These are phyloP conservation scores for Tolypocladium capitatum DNA, from an alignment of 2,329 filamentous ascomycete species.

Conservation along the genomic window DNA sequence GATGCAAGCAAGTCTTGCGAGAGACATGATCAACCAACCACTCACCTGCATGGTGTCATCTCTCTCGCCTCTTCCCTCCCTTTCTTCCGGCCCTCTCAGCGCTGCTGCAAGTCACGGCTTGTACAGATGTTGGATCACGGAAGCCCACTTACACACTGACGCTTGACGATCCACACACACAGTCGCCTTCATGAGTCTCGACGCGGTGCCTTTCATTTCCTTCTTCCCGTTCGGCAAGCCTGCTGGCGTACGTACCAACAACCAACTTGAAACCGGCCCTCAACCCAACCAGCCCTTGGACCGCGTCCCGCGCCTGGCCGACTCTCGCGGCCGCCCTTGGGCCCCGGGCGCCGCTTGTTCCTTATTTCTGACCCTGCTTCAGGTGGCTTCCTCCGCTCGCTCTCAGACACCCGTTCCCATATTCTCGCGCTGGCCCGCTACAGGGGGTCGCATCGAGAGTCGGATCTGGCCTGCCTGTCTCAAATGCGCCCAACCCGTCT, in stretches of 20 bases:
- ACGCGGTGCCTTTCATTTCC: neutral
- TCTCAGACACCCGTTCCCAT: neutral
- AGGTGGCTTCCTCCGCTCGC: neutral
- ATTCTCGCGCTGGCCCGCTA: no score
- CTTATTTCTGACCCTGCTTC: neutral
- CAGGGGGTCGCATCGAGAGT: neutral
- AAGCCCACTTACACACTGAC: neutral
- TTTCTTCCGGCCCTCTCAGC: neutral
- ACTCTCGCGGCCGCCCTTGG: neutral
- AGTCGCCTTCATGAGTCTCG: neutral
- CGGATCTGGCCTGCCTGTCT: conserved; percentile 4
- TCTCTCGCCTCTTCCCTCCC: neutral
- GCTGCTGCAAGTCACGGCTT: neutral
- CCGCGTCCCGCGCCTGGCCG: neutral
- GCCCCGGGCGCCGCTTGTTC: neutral
- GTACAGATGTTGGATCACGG: neutral
- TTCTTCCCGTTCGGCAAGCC: neutral
- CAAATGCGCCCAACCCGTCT: conserved; percentile 1
- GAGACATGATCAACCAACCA: neutral
- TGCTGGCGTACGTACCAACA: neutral
- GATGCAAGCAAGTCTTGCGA: neutral
- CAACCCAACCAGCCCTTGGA: neutral
- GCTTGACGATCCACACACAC: neutral
- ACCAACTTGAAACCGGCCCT: neutral
- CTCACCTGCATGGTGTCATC: neutral